Evolutionary conservation across 1,284 basidiomycete species (phyloP).

Genomic region (Malassezia brasiliensis): DNA sequence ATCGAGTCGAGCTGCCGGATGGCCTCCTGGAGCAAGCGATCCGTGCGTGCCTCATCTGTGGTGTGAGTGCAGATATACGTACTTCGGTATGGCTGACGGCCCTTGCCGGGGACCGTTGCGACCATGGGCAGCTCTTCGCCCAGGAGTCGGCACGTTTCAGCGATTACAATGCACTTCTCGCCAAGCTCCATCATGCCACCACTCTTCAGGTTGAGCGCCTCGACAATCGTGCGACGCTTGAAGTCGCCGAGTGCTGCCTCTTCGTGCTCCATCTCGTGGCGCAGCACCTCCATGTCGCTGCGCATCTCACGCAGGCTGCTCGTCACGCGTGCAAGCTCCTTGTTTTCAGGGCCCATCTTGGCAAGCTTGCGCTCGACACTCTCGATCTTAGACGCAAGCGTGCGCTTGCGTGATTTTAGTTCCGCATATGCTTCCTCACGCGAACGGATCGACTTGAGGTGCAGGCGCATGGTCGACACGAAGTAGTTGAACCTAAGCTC

Average conservation of each 20-base stretch:
- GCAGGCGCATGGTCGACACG: slow-evolving; percentile 61
- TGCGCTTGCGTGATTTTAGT: slow-evolving; percentile 61
- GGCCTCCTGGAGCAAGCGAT: slow-evolving; percentile 17
- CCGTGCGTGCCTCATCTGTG: slow-evolving; percentile 13
- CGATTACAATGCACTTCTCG: slow-evolving; percentile 76
- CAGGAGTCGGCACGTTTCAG: slow-evolving; percentile 68
- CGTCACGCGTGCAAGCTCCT: slow-evolving; percentile 67
- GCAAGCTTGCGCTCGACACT: slow-evolving; percentile 77
- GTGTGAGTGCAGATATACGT: neutral
- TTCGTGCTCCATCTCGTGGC: slow-evolving; percentile 72
- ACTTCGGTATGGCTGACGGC: slow-evolving; percentile 59
- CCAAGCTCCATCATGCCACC: slow-evolving; percentile 75
- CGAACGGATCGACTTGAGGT: slow-evolving; percentile 60
- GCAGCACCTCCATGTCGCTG: slow-evolving; percentile 65
- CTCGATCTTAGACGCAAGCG: slow-evolving; percentile 65
- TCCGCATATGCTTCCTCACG: slow-evolving; percentile 75
- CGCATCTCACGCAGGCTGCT: slow-evolving; percentile 64
- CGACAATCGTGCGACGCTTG: slow-evolving; percentile 63
- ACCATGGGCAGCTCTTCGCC: slow-evolving; percentile 74
- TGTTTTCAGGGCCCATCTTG: slow-evolving; percentile 82
- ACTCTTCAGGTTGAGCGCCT: slow-evolving; percentile 75
- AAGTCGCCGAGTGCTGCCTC: slow-evolving; percentile 75
- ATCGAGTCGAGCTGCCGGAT: slow-evolving; percentile 17
- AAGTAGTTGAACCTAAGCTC: slow-evolving; percentile 65
- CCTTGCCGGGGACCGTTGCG: slow-evolving; percentile 67